A percentile compares a stretch with the other conserved stretches of the same genome.
Evolutionary conservation across 2,329 filamentous ascomycete genomes (phyloP).

Genomic region (Trematosphaeria pertusa): DNA sequence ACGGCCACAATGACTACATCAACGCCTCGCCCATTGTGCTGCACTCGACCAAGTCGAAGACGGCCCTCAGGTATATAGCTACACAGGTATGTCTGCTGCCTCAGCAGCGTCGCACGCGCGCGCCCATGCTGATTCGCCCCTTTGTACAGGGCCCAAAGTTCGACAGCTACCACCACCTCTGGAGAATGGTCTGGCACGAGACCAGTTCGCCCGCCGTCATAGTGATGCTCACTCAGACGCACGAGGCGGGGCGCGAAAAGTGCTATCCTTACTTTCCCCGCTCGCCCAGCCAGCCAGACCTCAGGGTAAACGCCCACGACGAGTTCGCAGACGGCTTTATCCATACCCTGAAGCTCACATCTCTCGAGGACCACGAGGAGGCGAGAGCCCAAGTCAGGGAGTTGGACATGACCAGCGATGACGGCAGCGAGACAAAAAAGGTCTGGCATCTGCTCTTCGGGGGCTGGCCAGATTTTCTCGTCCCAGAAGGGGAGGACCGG

Average conservation of each 20-base stretch:
- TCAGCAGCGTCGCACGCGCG: not conserved
- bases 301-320: slow-evolving; percentile 67
- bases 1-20: slow-evolving; percentile 64
- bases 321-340: slow-evolving; percentile 71
- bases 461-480: slow-evolving; percentile 89
- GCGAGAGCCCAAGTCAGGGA: slow-evolving; percentile 76
- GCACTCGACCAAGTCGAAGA: slow-evolving; percentile 49
- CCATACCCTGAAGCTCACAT: slow-evolving; percentile 70
- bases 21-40: slow-evolving; percentile 58
- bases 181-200: slow-evolving; percentile 94
- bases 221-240: slow-evolving; percentile 91
- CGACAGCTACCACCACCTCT: slow-evolving; percentile 79
- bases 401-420: slow-evolving; percentile 60
- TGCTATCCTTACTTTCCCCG: slow-evolving; percentile 88
- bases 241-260: slow-evolving; percentile 79
- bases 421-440: slow-evolving; percentile 62
- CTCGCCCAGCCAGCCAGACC: slow-evolving; percentile 43
- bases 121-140: not conserved
- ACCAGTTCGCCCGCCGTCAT: slow-evolving; percentile 75
- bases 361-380: slow-evolving; percentile 61
- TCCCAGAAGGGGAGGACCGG: slow-evolving; percentile 73
- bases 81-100: slow-evolving; percentile 66
- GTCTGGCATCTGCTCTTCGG: slow-evolving; percentile 88
- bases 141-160: slow-evolving; percentile 73
- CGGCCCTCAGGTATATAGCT: slow-evolving; percentile 75